Percentiles rank a stretch among this genome's conserved stretches.
Conservation (phyloP, 768 basidiomycete genomes). For the Leccinum uliginosum region DNA sequence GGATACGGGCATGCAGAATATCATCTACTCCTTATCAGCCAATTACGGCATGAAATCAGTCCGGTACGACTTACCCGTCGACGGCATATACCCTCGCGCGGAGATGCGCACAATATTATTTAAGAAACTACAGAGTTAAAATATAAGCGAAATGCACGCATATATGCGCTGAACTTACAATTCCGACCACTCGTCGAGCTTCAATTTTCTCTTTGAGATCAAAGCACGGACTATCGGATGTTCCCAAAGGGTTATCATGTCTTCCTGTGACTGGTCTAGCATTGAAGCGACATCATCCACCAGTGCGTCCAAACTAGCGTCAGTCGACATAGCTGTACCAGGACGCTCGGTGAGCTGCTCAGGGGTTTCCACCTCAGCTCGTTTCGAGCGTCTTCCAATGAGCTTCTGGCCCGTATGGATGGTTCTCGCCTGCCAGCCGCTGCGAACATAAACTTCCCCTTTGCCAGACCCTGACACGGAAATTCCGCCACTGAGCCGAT, state of each 20-base stretch:
- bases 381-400: slow-evolving; percentile 27
- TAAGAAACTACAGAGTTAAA: slow-evolving; percentile 53
- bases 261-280: slow-evolving; percentile 54
- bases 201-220: slow-evolving; percentile 63
- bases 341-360: slow-evolving; percentile 29
- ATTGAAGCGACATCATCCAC: slow-evolving; percentile 59
- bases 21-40: slow-evolving; percentile 51
- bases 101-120: slow-evolving; percentile 70
- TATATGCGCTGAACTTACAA: slow-evolving; percentile 54
- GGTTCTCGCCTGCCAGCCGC: slow-evolving; percentile 75
- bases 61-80: slow-evolving; percentile 49
- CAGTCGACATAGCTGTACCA: slow-evolving; percentile 25
- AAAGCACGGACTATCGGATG: slow-evolving; percentile 67
- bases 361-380: slow-evolving; percentile 20
- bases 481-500: slow-evolving; percentile 71
- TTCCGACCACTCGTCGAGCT: slow-evolving; percentile 85
- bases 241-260: slow-evolving; percentile 69
- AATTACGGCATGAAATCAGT: slow-evolving; percentile 25
- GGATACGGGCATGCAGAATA: slow-evolving; percentile 84
- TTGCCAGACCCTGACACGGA: slow-evolving; percentile 72
- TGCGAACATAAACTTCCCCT: slow-evolving; percentile 71
- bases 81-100: slow-evolving; percentile 64
- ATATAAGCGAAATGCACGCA: slow-evolving; percentile 10
- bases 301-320: slow-evolving; percentile 45
- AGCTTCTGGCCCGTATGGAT: slow-evolving; percentile 45